Evolutionary conservation across 2,329 filamentous ascomycete species (phyloP), one percentile per base, ranked within the genome.

Genomic region (Furcasterigmium sp.): DNA sequence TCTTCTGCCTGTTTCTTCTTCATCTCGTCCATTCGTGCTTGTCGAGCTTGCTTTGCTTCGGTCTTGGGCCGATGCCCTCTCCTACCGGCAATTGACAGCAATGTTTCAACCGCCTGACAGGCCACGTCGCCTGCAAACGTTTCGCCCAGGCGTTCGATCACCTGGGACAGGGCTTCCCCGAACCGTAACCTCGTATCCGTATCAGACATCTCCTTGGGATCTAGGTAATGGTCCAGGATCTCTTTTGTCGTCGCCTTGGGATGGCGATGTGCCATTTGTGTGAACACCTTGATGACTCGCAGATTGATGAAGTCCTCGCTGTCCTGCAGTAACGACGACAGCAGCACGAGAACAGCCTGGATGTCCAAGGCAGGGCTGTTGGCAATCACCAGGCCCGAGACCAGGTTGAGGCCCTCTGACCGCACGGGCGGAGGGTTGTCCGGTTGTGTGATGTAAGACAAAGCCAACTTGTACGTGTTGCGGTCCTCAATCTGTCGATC

Each of bases 281-380:
- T 75, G 46, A 87, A 78, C 2, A 83, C 71, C 48, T 79, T 80
- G 47, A 89, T 78, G 14, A 80, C 76, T n/a, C 79, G 74, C 3
- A 84, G 67, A 53, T 85, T 84, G 47, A 88, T 81, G 55, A 84
- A 90, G 44, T 86, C 83, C 44, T 89, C 85, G 6, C 73, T 67
- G 39, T 86, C 82, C 46, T 75, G 72, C 2, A 88, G 65, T 1
- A 87, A 68, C 9, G 75, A 78, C 1, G 80, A 79, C 42, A 88
- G 67, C 2, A 87, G 68, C 6, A 84, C 75, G 1, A 84, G 67
- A 3, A 80, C 69, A 2, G 80, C 75, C 1, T 79, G 78, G n/a
- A 88, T 73, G 54, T 89, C 84, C 14, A 89, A 58, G 9, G 83
- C 67, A 0, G 80, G 61, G 34, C 79, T 79, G 30, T 69, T 64